Base-by-base conservation (phyloP, 2,329 filamentous ascomycete species). In the Sporothrix curviconia region DNA sequence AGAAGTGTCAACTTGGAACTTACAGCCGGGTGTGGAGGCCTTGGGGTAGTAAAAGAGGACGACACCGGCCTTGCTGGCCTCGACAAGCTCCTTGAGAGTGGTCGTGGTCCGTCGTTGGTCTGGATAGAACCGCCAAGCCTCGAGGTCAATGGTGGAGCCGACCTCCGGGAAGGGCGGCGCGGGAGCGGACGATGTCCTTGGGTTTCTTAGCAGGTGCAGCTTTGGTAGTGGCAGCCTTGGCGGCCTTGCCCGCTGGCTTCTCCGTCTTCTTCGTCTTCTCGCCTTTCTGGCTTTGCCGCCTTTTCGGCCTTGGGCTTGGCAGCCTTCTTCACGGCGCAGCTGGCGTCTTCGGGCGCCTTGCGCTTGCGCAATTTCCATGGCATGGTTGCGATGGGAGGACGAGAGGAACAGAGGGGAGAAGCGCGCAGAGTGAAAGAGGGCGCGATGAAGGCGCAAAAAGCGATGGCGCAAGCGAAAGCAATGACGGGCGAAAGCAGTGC, bases 11-110 rank as follows among this genome's bases (percentile, higher is more conserved):
- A 15, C 15, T 14, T 3, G 34, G 7, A 14, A 76, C 90, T 82
- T 84, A 96, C 92, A 97, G 62, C 92, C 92, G 37, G 90, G 90
- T 22, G 94, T 99, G 28, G 88, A 94, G 12, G 94, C 94, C 75
- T 89, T 95, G 59, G 94, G 94, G 69, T 97, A 97, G 32, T 92
- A 96, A 72, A 99, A 96, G 30, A 97, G 76, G 34, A 96, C 90
- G 43, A 97, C 87, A 25, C 92, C 94, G 36, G 82, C 79, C 74
- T 89, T 85, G 80, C 91, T 95, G 68, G 87, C 82, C 53, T 90
- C 86, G 50, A 96, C 81, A 24, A 99, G 83, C 65, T 84, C 78
- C 74, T 90, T 87, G 59, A 99, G 76, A 1, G 84, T 90, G 6
- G 87, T 91, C 74, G 87, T 89, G 55, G 79, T 76, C 91, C 91